Evolutionary conservation across 225 moss, liverwort and hornwort species (phyloP), one percentile per base, ranked within the genome.

Genomic region (Polytrichum commune): DNA sequence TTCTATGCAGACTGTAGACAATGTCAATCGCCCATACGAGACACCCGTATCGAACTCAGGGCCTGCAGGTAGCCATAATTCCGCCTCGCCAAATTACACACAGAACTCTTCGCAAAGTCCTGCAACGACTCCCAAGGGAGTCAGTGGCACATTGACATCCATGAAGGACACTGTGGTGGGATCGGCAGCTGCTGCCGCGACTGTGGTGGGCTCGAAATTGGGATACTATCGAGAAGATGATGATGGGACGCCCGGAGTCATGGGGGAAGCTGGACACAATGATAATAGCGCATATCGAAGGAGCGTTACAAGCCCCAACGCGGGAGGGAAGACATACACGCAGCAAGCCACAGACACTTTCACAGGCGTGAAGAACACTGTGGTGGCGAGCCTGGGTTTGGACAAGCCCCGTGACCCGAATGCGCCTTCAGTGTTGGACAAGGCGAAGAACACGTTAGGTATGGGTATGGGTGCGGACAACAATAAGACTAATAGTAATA

Each of bases 201-300:
- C 72, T 5, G 79, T 64, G 4, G 79, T 87, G 0, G 87, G 87
- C 1, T 72, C 74, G 7, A 84, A 9, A 22, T 20, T 84, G 62
- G 87, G 87, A 3, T 87, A 81, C 9, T 87, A 87, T 28, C 26
- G 46, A 24, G 67, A 26, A 38, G 53, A 53, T 8, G 18, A 27
- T 26, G 26, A 23, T n/a, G 20, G 22, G 19, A 61, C 60, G 60
- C 20, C 60, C 60, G 60, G 22, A 61, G 22, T 61, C 6, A 61
- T 61, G 22, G 22, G 60, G 22, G 60, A 61, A 23, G 22, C 60
- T 26, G n/a, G 60, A 6, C 60, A 61, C 60, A 61, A 61, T 23
- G 23, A 23, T 23, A 61, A 61, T 22, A 23, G 26, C 23, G 5
- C 0, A 23, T 61, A 61, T 61, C 60, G 26, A 61, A 61, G 60